phyloP scores from a whole-genome alignment of 2,329 filamentous ascomycete genomes.

The Aureobasidium sp. region DNA sequence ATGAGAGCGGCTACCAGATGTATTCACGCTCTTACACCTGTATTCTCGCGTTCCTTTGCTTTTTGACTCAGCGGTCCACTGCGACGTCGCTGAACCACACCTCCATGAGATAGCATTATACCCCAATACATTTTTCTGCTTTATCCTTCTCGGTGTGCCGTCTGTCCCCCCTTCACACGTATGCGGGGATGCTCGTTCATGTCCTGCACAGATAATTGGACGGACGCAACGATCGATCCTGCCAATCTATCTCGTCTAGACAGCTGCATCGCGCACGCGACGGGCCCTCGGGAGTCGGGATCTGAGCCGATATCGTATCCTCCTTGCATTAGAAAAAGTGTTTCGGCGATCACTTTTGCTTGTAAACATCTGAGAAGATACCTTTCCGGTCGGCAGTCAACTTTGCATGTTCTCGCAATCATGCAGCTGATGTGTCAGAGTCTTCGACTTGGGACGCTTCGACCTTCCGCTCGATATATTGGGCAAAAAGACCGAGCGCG shows the following conservation, averaged over 20 bases:
- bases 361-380: background rate
- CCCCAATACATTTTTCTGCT: slow-evolving; percentile 6
- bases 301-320: background rate
- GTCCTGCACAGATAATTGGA: background rate
- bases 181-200: background rate
- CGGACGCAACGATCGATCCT: background rate
- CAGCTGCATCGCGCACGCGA: slow-evolving; percentile 11
- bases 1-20: background rate
- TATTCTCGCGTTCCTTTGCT: background rate
- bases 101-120: slow-evolving; percentile 12
- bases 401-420: background rate
- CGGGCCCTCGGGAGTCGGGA: background rate
- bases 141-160: background rate
- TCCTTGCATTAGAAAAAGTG: background rate
- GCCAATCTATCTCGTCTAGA: background rate
- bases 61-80: background rate
- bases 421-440: background rate
- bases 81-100: background rate
- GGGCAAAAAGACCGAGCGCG: background rate
- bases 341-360: background rate
- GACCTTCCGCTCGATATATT: background rate
- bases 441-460: background rate
- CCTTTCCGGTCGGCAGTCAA: background rate
- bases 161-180: background rate
- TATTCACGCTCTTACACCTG: background rate